phyloP scores from a whole-genome alignment of 2,329 filamentous ascomycete species.

The Diaporthe caulivora region DNA sequence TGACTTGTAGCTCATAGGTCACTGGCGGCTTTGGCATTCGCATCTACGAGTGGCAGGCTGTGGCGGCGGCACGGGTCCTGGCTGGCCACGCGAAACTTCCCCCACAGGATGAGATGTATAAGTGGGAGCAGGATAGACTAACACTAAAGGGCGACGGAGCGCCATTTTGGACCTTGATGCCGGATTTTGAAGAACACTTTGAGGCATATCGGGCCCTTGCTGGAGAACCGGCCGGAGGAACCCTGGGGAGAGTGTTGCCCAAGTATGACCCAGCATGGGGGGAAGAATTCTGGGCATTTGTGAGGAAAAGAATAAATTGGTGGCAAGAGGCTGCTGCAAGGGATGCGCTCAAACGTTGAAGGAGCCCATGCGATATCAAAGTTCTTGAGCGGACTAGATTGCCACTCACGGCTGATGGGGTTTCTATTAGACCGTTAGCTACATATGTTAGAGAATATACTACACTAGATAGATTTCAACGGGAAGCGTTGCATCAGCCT shows the following conservation, averaged over 20 bases:
- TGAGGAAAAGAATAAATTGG: constrained; percentile 8
- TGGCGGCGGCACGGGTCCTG: constrained; percentile 51
- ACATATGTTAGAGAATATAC: not conserved
- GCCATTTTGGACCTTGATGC: constrained; percentile 3
- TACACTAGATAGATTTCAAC: not conserved
- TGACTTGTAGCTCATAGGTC: constrained; percentile 41
- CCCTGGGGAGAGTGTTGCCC: not conserved
- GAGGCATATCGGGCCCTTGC: constrained; percentile 1
- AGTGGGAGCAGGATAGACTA: constrained; percentile 56
- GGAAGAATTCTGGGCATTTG: constrained; percentile 10
- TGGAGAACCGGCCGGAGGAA: not conserved
- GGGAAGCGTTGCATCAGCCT: not conserved
- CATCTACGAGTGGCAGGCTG: constrained; percentile 54
- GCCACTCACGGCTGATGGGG: not conserved
- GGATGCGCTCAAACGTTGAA: not conserved
- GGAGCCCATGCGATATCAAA: not conserved
- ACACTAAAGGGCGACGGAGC: constrained; percentile 64
- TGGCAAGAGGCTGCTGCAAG: constrained; percentile 17
- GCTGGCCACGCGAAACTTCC: constrained; percentile 59
- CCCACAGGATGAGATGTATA: constrained; percentile 57
- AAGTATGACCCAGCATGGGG: constrained; percentile 6
- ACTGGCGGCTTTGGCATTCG: constrained; percentile 53
- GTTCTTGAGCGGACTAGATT: no score
- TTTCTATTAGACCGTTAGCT: not conserved
- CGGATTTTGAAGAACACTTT: constrained; percentile 8